phyloP scores from a whole-genome alignment of 2,329 filamentous ascomycete genomes.

The Coniochaeta ligniaria region DNA sequence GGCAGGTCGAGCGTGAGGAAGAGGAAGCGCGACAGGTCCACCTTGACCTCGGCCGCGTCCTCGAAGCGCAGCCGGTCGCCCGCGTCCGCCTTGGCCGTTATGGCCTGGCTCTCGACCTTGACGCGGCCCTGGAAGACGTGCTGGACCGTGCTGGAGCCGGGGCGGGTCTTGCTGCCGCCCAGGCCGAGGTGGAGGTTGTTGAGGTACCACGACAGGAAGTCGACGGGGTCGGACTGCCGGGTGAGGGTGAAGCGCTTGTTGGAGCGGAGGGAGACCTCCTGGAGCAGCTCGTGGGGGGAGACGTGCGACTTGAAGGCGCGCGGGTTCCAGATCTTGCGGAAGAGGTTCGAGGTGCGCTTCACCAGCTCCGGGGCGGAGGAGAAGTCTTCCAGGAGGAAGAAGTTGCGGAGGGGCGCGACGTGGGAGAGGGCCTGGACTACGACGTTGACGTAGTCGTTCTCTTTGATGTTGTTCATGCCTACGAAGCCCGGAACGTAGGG shows the following conservation, averaged over 20 bases:
- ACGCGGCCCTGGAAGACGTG: conserved; percentile 89
- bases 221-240: conserved; percentile 86
- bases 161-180: conserved; percentile 81
- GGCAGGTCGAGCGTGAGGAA: conserved; percentile 92
- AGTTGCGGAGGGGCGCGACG: conserved; percentile 83
- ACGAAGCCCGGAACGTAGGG: conserved; percentile 92
- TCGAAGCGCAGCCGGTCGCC: conserved; percentile 88
- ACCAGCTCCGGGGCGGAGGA: conserved; percentile 68
- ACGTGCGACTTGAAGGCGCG: conserved; percentile 95
- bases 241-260: conserved; percentile 91
- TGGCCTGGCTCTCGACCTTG: conserved; percentile 87
- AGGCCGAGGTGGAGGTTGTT: conserved; percentile 91
- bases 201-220: conserved; percentile 95
- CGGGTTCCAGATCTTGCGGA: conserved; percentile 97
- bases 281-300: conserved; percentile 91
- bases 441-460: conserved; percentile 97
- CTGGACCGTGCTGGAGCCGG: conserved; percentile 80
- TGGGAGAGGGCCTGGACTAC: conserved; percentile 88
- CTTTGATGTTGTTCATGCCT: conserved; percentile 99
- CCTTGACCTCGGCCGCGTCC: conserved; percentile 75
- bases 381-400: conserved; percentile 81
- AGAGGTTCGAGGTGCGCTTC: conserved; percentile 78
- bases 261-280: conserved; percentile 85
- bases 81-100: conserved; percentile 83
- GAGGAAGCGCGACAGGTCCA: conserved; percentile 72